Percentiles rank a stretch among this genome's conserved stretches.
Evolutionary conservation across 2,329 filamentous ascomycete genomes (phyloP).

Genomic region (Tricladium varicosporioides): DNA sequence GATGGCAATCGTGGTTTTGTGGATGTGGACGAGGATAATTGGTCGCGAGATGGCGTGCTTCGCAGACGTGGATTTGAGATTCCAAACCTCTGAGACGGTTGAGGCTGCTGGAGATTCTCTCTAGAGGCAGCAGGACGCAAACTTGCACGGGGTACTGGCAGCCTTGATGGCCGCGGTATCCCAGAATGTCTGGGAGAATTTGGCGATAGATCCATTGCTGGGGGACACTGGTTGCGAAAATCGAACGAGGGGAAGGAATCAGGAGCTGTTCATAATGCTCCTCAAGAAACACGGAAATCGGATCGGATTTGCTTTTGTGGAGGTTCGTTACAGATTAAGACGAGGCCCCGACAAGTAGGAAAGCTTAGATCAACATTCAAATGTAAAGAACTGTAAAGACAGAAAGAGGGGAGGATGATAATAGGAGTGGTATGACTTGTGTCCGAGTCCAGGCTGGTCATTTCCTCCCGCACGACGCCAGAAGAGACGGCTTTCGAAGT

Average conservation of each 20-base stretch:
- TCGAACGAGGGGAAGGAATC: constrained; percentile 5
- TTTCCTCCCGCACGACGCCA: neutral
- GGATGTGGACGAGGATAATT: constrained; percentile 12
- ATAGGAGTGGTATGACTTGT: neutral
- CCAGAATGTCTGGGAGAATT: constrained; percentile 25
- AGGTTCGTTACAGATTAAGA: neutral
- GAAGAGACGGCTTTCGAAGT: neutral
- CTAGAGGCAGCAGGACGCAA: constrained; percentile 46
- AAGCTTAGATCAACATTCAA: no score
- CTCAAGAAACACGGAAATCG: neutral
- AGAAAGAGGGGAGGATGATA: neutral
- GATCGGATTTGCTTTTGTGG: neutral
- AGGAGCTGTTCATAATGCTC: constrained; percentile 5
- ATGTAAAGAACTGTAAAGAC: neutral
- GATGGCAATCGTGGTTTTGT: constrained; percentile 20
- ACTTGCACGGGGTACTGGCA: constrained; percentile 47
- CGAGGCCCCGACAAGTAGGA: neutral
- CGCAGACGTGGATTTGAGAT: constrained; percentile 29
- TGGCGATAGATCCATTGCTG: constrained; percentile 30
- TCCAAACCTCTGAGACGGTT: constrained; percentile 27
- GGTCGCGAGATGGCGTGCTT: constrained; percentile 25
- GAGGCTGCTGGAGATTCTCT: constrained; percentile 43
- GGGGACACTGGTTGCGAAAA: neutral
- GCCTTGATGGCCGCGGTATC: constrained; percentile 51
- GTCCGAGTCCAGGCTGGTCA: neutral